Percentiles rank a stretch among this genome's conserved stretches.
These are phyloP conservation scores for Lentinula lateritia DNA, from an alignment of 768 basidiomycete species.

Conservation along the genomic window DNA sequence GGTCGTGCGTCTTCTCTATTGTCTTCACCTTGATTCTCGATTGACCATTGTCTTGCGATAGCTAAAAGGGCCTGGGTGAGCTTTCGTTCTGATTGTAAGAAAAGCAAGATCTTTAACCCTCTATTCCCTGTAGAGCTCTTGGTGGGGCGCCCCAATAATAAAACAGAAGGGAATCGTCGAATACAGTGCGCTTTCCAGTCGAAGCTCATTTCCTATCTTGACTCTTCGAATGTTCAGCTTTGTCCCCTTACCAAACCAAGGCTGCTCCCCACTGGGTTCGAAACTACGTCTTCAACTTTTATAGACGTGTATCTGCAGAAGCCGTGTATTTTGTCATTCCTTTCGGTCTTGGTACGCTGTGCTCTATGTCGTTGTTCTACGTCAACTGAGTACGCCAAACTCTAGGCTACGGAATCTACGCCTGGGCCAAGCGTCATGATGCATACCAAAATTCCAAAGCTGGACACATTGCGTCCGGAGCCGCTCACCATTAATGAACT, in stretches of 20 bases:
- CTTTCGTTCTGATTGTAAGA: slow-evolving; percentile 11
- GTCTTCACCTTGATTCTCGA: neutral
- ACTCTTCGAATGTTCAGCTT: slow-evolving; percentile 34
- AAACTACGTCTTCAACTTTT: slow-evolving; percentile 84
- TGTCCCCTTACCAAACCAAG: slow-evolving; percentile 80
- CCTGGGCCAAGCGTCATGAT: slow-evolving; percentile 71
- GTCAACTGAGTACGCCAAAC: neutral
- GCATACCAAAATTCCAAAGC: slow-evolving; percentile 74
- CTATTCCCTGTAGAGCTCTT: slow-evolving; percentile 52
- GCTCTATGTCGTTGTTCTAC: neutral
- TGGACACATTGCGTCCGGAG: slow-evolving; percentile 54
- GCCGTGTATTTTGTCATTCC: slow-evolving; percentile 77
- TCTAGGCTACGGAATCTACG: slow-evolving; percentile 65
- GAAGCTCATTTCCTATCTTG: neutral
- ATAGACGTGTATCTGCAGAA: slow-evolving; percentile 68
- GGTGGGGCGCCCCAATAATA: slow-evolving; percentile 82
- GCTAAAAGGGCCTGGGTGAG: slow-evolving; percentile 77
- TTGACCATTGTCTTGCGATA: slow-evolving; percentile 21
- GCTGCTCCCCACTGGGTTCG: slow-evolving; percentile 66
- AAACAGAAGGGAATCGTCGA: slow-evolving; percentile 72
- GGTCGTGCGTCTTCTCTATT: slow-evolving; percentile 52
- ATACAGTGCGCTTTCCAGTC: slow-evolving; percentile 61
- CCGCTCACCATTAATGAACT: slow-evolving; percentile 19
- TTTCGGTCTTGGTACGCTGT: slow-evolving; percentile 66
- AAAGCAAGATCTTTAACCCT: neutral